Evolutionary conservation across 331 rosid species (phyloP).

Genomic region (Spiraea crenata): DNA sequence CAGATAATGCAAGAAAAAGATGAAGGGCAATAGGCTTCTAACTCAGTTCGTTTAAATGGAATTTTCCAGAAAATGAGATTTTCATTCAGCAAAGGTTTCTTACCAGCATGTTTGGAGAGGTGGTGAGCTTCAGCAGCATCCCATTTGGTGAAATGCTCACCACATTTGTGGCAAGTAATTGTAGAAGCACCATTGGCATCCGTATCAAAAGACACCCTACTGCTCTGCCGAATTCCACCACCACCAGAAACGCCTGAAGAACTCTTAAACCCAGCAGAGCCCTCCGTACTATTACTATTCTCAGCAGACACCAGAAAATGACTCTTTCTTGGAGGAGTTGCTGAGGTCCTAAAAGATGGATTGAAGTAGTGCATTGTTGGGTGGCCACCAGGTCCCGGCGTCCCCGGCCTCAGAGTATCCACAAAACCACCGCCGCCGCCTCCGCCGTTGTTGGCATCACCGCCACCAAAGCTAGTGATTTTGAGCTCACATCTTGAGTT

Average conservation of each 20-base stretch:
- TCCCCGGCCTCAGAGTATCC: slow-evolving; percentile 87
- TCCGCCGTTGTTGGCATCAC: slow-evolving; percentile 6
- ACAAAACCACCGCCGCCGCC: slow-evolving; percentile 47
- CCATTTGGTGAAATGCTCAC: slow-evolving; percentile 89
- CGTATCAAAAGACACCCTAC: slow-evolving; percentile 54
- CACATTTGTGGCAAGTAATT: slow-evolving; percentile 91
- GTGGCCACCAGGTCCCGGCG: slow-evolving; percentile 95
- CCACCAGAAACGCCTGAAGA: slow-evolving; percentile 32
- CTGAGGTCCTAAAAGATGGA: slow-evolving; percentile 64
- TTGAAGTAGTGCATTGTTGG: slow-evolving; percentile 79
- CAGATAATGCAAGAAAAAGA: not conserved
- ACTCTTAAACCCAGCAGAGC: slow-evolving; percentile 34
- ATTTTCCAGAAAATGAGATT: slow-evolving; percentile 17
- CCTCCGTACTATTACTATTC: slow-evolving; percentile 41
- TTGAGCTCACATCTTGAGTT: slow-evolving; percentile 97
- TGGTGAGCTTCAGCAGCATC: slow-evolving; percentile 97
- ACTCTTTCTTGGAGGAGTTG: slow-evolving; percentile 81
- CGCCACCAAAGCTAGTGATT: slow-evolving; percentile 73
- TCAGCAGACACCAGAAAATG: slow-evolving; percentile 51
- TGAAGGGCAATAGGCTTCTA: not conserved
- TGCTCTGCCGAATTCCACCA: slow-evolving; percentile 57
- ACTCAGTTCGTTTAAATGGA: not conserved
- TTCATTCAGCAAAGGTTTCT: not conserved
- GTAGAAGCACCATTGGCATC: slow-evolving; percentile 59
- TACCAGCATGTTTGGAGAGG: slow-evolving; percentile 98